Base-by-base conservation (phyloP, 1,139 yeast genomes). In the Geotrichum bryndzae region DNA sequence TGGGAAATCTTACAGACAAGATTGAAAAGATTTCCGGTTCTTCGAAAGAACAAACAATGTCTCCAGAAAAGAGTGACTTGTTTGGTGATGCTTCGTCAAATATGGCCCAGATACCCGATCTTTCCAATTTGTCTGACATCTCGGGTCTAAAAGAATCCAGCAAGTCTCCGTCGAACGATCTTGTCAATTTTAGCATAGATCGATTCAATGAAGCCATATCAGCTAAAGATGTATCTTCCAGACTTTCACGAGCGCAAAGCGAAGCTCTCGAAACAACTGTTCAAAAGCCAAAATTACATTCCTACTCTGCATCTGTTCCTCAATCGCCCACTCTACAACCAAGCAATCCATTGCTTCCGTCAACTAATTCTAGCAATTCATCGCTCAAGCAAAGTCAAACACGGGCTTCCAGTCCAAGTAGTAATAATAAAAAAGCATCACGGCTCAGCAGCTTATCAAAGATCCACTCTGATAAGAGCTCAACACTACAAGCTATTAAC, bases 401-500 rank as follows among this genome's bases (percentile, higher is more conserved):
- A 23, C 48, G 22, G 18, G 18, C 48, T 41, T 41, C 48, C 13
- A 41, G 48, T 41, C 48, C 48, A 15, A 41, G 18, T 13, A 13
- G 35, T 3, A 51, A n/a, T 3, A 51, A 18, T 33, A 51, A 22
- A 51, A 27, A 51, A 22, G 31, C 31, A 51, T 33, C 53, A 50
- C 31, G 52, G 31, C n/a, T 25, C n/a, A 11, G 15, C 38, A 41
- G 48, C 23, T n/a, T 41, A 41, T 41, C 48, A 15, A 41, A 41
- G n/a, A 25, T 25, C 13, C 52, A 51, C 10, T 51, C 62, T 5
- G 62, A 60, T 53, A 60, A 60, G 27, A 60, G 62, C 38, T 60
- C 62, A 13, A 60, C 60, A 22, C 27, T 60, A 35, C 60, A 60
- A 51, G 62, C 62, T 13, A 60, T 60, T 15, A 60, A 54, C 23